These are phyloP conservation scores for Babesia bovis DNA, from an alignment of 169 alveolate genomes.

Conservation along the genomic window DNA sequence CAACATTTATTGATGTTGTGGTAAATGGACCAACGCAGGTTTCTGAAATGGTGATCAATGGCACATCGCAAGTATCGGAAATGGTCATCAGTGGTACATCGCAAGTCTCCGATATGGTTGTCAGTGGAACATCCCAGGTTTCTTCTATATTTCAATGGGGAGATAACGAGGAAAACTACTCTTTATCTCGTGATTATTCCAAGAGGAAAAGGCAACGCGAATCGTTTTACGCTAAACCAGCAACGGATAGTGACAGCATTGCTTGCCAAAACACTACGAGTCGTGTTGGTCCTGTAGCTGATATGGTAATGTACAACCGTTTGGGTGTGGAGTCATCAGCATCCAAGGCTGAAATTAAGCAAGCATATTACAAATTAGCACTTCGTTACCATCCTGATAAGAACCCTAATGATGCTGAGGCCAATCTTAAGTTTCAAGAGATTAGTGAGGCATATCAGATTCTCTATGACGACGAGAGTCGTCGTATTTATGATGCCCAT, in stretches of 20 bases:
- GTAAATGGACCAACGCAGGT: constrained; percentile 32
- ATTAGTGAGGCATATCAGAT: constrained; percentile 76
- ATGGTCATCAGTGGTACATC: too few species aligned
- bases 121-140: constrained; percentile 31
- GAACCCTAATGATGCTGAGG: constrained; percentile 74
- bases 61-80: constrained; percentile 43
- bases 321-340: constrained; percentile 74
- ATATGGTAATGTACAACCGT: constrained; percentile 66
- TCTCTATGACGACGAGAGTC: constrained; percentile 57
- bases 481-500: constrained; percentile 63
- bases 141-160: constrained; percentile 61
- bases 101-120: constrained; percentile 40
- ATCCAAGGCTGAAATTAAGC: constrained; percentile 83
- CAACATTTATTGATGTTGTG: constrained; percentile 28
- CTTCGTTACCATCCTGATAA: constrained; percentile 92
- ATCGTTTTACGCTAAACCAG: background rate
- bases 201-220: constrained; percentile 8
- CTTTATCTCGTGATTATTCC: constrained; percentile 34
- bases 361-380: constrained; percentile 90
- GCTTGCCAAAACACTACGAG: background rate
- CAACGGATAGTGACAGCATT: background rate
- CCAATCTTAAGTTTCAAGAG: constrained; percentile 72
- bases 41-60: constrained; percentile 27
- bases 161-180: constrained; percentile 33
- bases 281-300: constrained; percentile 45